A percentile compares a stretch with the other conserved stretches of the same genome.
phyloP scores from a whole-genome alignment of 2,329 filamentous ascomycete species.

The Diaporthe sp. region DNA sequence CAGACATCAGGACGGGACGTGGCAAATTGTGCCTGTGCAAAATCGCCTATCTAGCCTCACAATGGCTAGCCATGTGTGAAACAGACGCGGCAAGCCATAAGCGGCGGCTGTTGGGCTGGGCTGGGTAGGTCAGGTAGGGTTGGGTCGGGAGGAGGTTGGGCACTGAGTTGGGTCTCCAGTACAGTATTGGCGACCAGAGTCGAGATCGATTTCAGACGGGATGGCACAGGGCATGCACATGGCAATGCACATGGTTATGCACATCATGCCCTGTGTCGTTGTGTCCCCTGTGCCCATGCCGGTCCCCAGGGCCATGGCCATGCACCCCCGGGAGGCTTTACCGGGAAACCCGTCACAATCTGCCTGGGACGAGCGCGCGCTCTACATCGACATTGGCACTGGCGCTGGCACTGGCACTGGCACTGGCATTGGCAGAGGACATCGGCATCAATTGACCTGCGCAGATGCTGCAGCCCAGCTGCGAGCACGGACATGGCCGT shows the following conservation, averaged over 20 bases:
- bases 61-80: constrained; percentile 28
- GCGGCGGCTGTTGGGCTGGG: constrained; percentile 28
- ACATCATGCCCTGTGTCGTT: constrained; percentile 27
- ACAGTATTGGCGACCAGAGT: constrained; percentile 1
- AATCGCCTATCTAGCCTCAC: constrained; percentile 9
- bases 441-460: constrained; percentile 24
- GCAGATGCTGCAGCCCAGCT: constrained; percentile 31
- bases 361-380: constrained; percentile 30
- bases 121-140: not conserved
- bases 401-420: not conserved
- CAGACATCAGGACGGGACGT: constrained; percentile 2
- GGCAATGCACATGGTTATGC: constrained; percentile 30
- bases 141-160: constrained; percentile 18
- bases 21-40: not conserved
- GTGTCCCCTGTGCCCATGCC: constrained; percentile 22
- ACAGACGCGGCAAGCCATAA: constrained; percentile 28
- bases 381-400: constrained; percentile 20
- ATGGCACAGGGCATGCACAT: constrained; percentile 28
- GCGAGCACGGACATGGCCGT: constrained; percentile 30
- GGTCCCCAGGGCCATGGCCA: constrained; percentile 19
- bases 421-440: constrained; percentile 18
- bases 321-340: constrained; percentile 22
- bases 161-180: constrained; percentile 8
- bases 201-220: constrained; percentile 27
- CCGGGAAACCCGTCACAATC: constrained; percentile 20